Percentiles rank a stretch among this genome's conserved stretches.
These are phyloP conservation scores for Zangia roseola DNA, from an alignment of 768 basidiomycete species.

Conservation along the genomic window DNA sequence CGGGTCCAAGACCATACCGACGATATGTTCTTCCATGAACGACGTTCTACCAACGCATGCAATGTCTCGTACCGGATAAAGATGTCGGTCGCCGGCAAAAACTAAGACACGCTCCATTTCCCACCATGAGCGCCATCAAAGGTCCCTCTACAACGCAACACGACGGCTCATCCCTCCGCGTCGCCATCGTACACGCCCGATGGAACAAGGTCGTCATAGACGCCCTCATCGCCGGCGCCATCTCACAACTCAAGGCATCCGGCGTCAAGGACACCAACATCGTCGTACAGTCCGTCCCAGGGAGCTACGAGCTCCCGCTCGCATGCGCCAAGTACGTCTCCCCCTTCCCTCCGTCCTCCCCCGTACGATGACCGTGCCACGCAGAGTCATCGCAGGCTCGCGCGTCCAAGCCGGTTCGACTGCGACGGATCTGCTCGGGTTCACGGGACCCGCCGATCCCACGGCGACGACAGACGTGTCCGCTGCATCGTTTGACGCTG, in stretches of 20 bases:
- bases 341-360: not conserved
- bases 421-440: slow-evolving; percentile 72
- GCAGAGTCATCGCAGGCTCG: slow-evolving; percentile 90
- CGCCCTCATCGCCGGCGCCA: slow-evolving; percentile 76
- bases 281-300: slow-evolving; percentile 87
- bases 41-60: slow-evolving; percentile 1
- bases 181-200: slow-evolving; percentile 93
- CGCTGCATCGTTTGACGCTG: slow-evolving; percentile 80
- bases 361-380: slow-evolving; percentile 10
- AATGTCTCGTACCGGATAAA: not conserved
- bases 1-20: slow-evolving; percentile 40
- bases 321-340: slow-evolving; percentile 77
- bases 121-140: slow-evolving; percentile 59
- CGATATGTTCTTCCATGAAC: slow-evolving; percentile 50
- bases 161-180: slow-evolving; percentile 79
- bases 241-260: slow-evolving; percentile 73
- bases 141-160: slow-evolving; percentile 60
- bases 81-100: not conserved
- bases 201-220: slow-evolving; percentile 93
- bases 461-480: slow-evolving; percentile 39
- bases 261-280: slow-evolving; percentile 93
- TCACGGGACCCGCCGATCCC: slow-evolving; percentile 38
- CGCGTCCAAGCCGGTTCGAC: slow-evolving; percentile 76
- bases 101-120: no score
- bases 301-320: slow-evolving; percentile 91